Evolutionary conservation across 140 eudicot species (phyloP).

Genomic region (Cichorium intybus): DNA sequence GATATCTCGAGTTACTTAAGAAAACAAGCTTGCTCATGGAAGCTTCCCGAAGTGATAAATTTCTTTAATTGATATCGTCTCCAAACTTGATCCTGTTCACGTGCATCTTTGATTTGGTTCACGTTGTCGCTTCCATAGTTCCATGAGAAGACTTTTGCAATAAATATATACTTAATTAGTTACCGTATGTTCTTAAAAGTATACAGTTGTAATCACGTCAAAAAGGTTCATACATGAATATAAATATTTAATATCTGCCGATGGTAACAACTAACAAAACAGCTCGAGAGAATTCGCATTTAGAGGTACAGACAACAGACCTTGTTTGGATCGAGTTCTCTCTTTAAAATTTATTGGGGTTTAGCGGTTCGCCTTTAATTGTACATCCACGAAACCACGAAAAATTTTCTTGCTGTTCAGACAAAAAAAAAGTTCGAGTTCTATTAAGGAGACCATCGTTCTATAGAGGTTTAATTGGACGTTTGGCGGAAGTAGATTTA

Average conservation of each 20-base stretch:
- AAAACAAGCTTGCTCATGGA: background rate
- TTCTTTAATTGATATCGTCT: constrained; percentile 5
- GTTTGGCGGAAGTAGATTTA: background rate
- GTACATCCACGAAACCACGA: too few species aligned
- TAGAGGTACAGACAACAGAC: too few species aligned
- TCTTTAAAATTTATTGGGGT: too few species aligned
- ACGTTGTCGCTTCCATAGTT: constrained; percentile 10
- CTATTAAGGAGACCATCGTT: background rate
- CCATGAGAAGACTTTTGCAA: constrained; percentile 1
- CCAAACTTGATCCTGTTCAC: constrained; percentile 4
- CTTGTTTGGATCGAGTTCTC: too few species aligned
- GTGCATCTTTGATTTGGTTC: constrained; percentile 28
- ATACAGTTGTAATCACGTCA: too few species aligned
- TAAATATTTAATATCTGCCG: too few species aligned
- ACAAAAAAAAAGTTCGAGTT: background rate
- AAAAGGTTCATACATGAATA: too few species aligned
- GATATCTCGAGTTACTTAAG: background rate
- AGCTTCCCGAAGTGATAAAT: background rate
- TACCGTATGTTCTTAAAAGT: too few species aligned
- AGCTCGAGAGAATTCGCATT: background rate
- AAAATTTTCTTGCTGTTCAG: too few species aligned
- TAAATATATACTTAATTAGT: background rate
- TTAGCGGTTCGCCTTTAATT: too few species aligned
- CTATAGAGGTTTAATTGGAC: too few species aligned
- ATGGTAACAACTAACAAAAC: too few species aligned